Evolutionary conservation across 345 rosid genomes (phyloP).

Genomic region (Murraya koenigii): DNA sequence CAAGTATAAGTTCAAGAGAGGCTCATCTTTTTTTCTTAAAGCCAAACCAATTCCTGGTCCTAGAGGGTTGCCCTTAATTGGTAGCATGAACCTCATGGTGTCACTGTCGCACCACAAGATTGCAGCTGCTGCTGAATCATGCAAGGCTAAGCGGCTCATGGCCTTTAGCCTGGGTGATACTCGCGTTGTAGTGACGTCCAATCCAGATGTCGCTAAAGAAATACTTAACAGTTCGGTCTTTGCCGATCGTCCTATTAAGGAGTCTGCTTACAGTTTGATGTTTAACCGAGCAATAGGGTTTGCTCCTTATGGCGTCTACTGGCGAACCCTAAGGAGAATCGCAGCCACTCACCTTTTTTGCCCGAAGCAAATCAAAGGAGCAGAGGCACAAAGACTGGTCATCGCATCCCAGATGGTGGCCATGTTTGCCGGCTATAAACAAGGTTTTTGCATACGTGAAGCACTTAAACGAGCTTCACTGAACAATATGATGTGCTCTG

Average conservation of each 20-base stretch:
- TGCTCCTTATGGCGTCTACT: constrained; percentile 72
- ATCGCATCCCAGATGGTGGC: constrained; percentile 54
- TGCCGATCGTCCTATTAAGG: constrained; percentile 73
- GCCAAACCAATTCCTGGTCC: constrained; percentile 63
- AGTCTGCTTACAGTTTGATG: constrained; percentile 71
- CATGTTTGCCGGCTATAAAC: constrained; percentile 16
- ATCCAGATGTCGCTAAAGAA: constrained; percentile 67
- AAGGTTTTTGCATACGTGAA: constrained; percentile 43
- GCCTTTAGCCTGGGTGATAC: constrained; percentile 73
- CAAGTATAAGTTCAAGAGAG: constrained; percentile 25
- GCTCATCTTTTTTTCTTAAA: not conserved
- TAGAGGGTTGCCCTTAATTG: constrained; percentile 59
- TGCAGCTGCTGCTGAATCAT: constrained; percentile 36
- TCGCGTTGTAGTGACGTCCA: constrained; percentile 60
- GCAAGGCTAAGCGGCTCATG: constrained; percentile 57
- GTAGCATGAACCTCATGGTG: constrained; percentile 66
- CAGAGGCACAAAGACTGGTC: constrained; percentile 39
- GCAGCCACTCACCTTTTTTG: constrained; percentile 62
- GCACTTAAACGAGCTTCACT: constrained; percentile 63
- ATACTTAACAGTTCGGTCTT: constrained; percentile 62
- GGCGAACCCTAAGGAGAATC: constrained; percentile 67
- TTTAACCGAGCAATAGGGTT: constrained; percentile 78
- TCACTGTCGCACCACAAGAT: constrained; percentile 58
- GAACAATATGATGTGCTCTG: constrained; percentile 74
- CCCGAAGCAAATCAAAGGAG: constrained; percentile 53